phyloP scores from a whole-genome alignment of 1,284 basidiomycete species.

The Stygiomarasmius scandens region DNA sequence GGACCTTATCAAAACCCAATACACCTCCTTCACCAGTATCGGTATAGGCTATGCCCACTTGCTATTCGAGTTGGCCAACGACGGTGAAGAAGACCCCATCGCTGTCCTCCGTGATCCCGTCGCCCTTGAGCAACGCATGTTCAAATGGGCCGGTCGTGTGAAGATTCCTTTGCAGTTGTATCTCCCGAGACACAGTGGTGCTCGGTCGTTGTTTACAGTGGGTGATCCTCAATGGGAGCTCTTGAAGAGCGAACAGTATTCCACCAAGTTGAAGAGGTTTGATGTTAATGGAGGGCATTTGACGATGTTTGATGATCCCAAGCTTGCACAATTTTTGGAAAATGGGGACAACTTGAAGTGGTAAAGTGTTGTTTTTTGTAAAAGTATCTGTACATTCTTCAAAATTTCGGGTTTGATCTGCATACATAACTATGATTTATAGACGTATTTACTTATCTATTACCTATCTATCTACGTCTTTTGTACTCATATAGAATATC shows the following conservation, averaged over 20 bases:
- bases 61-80: background rate
- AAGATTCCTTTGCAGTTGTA: conserved; percentile 2
- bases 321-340: conserved; percentile 5
- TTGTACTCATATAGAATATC: too few species aligned
- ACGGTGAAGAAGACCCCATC: background rate
- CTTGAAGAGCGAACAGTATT: background rate
- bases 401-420: too few species aligned
- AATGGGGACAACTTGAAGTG: background rate
- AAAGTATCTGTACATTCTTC: too few species aligned
- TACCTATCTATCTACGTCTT: too few species aligned
- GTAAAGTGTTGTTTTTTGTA: too few species aligned
- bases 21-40: conserved; percentile 2
- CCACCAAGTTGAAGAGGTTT: conserved; percentile 4
- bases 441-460: too few species aligned
- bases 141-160: conserved; percentile 6
- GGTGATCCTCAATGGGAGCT: conserved; percentile 2
- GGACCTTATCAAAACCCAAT: background rate
- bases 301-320: conserved; percentile 8
- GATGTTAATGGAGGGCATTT: conserved; percentile 8
- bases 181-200: conserved; percentile 5
- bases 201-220: background rate
- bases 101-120: conserved; percentile 2
- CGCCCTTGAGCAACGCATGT: conserved; percentile 3
- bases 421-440: too few species aligned
- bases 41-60: background rate